These are phyloP conservation scores for Sporisorium scitamineum DNA, from an alignment of 1,284 basidiomycete species.

Conservation along the genomic window DNA sequence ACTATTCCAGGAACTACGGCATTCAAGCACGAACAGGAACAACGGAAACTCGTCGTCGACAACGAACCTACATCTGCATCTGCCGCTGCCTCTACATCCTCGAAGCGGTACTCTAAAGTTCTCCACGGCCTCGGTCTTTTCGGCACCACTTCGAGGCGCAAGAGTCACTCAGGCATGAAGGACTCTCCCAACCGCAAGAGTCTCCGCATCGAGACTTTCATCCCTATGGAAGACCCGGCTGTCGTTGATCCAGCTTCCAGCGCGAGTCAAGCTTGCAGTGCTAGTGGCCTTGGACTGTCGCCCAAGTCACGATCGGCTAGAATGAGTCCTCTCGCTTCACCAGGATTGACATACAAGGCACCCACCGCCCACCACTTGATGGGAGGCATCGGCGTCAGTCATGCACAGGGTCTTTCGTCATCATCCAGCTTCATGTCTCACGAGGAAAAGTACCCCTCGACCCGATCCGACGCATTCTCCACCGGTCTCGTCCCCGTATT, in stretches of 20 bases:
- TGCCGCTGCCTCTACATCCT: not conserved
- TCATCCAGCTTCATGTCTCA: constrained; percentile 23
- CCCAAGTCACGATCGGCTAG: not conserved
- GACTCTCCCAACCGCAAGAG: constrained; percentile 8
- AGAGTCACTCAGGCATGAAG: constrained; percentile 6
- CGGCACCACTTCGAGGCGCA: constrained; percentile 24
- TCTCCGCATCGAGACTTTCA: constrained; percentile 23
- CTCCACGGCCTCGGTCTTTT: constrained; percentile 27
- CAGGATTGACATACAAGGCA: constrained; percentile 12
- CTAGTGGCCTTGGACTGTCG: not conserved
- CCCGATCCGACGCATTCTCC: constrained; percentile 26
- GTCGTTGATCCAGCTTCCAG: not conserved
- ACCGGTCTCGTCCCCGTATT: constrained; percentile 35
- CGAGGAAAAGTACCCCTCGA: constrained; percentile 31
- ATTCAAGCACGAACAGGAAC: constrained; percentile 15
- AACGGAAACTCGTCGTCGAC: constrained; percentile 12
- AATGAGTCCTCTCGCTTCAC: constrained; percentile 11
- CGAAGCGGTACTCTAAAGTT: constrained; percentile 33
- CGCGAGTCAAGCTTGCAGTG: too few species aligned
- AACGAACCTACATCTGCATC: not conserved
- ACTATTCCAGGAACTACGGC: constrained; percentile 9
- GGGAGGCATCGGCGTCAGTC: constrained; percentile 19
- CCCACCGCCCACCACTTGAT: constrained; percentile 24
- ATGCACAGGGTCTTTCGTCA: constrained; percentile 24
- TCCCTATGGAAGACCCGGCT: constrained; percentile 9